These are phyloP conservation scores for Cryptococcus sp. DNA, from an alignment of 1,284 basidiomycete genomes.

Conservation along the genomic window DNA sequence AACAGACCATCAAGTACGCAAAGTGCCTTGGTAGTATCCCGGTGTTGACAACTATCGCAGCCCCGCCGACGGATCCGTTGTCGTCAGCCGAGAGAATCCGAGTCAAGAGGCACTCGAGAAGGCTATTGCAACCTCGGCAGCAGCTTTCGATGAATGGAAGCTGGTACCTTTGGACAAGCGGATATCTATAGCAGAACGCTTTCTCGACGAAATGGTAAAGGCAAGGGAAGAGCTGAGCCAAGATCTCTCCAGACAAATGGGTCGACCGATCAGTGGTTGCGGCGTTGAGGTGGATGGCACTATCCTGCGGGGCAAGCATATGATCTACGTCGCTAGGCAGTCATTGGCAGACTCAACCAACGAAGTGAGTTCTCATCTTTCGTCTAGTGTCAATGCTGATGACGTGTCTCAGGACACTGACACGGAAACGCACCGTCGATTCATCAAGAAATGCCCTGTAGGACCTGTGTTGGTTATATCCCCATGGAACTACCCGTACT, in stretches of 20 bases:
- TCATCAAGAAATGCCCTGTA: conserved; percentile 72
- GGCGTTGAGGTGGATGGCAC: conserved; percentile 78
- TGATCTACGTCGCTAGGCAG: conserved; percentile 77
- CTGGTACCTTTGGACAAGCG: conserved; percentile 67
- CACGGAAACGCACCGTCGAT: conserved; percentile 73
- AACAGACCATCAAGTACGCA: neutral
- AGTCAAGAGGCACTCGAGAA: conserved; percentile 59
- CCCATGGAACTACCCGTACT: conserved; percentile 68
- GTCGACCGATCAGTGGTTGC: conserved; percentile 72
- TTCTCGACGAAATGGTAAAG: neutral
- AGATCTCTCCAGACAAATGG: conserved; percentile 80
- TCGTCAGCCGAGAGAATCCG: neutral
- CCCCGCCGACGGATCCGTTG: neutral
- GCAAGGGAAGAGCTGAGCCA: conserved; percentile 58
- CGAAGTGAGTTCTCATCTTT: neutral
- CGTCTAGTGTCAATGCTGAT: conserved; percentile 20
- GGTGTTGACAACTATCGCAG: neutral
- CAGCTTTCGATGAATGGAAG: conserved; percentile 72
- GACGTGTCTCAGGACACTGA: conserved; percentile 60
- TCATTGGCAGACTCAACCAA: conserved; percentile 66
- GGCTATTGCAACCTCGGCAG: conserved; percentile 61
- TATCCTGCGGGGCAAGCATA: conserved; percentile 74
- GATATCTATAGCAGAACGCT: conserved; percentile 70
- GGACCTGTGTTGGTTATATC: conserved; percentile 63
- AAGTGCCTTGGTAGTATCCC: neutral